phyloP scores from a whole-genome alignment of 1,284 basidiomycete genomes.

The Ustilago trichophora region DNA sequence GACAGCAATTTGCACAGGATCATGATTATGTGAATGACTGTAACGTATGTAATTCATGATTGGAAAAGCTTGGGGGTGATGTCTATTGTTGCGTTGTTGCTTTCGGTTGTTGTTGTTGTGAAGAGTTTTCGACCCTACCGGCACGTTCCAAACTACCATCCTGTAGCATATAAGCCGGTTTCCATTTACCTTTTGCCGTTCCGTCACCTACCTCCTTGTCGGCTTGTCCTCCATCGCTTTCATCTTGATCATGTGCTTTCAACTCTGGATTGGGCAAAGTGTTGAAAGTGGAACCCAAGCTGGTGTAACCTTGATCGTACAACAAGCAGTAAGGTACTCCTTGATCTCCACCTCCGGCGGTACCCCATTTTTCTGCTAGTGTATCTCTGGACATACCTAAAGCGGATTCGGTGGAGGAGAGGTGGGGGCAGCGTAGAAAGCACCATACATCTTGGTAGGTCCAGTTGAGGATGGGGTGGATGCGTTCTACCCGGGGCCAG shows the following conservation, averaged over 20 bases:
- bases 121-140: constrained; percentile 65
- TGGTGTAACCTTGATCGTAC: constrained; percentile 96
- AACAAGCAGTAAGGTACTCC: constrained; percentile 77
- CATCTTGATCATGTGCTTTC: constrained; percentile 55
- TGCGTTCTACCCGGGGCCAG: constrained; percentile 88
- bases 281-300: constrained; percentile 92
- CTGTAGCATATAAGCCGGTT: constrained; percentile 80
- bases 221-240: constrained; percentile 1
- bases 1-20: no score
- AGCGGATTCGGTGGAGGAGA: constrained; percentile 68
- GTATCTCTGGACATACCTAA: constrained; percentile 51
- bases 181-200: constrained; percentile 67
- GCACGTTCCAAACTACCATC: constrained; percentile 80
- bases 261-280: constrained; percentile 90
- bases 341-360: constrained; percentile 24
- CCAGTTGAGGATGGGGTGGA: constrained; percentile 98
- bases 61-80: no score
- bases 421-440: constrained; percentile 78
- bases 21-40: not conserved
- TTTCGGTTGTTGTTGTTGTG: not conserved
- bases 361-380: constrained; percentile 12
- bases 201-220: constrained; percentile 31
- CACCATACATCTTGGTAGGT: constrained; percentile 87
- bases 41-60: not conserved
- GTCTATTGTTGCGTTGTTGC: not conserved